Percentiles rank a stretch among this genome's conserved stretches.
These are phyloP conservation scores for Fusarium dimerum DNA, from an alignment of 2,329 filamentous ascomycete genomes.

Conservation along the genomic window DNA sequence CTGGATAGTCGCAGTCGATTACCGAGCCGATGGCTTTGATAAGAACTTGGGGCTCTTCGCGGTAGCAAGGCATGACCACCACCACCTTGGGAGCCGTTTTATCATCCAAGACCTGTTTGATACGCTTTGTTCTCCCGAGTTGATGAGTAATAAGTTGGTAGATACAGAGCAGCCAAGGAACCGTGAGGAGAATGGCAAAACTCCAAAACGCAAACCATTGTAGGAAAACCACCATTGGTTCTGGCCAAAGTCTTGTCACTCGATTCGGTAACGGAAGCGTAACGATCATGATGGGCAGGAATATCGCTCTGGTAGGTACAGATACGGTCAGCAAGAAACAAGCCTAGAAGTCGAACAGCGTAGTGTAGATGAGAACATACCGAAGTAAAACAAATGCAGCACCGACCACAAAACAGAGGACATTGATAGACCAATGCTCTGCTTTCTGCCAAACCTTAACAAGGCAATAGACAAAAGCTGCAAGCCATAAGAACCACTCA, in stretches of 20 bases:
- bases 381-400: constrained; percentile 73
- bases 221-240: constrained; percentile 65
- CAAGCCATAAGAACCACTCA: constrained; percentile 93
- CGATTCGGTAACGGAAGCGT: constrained; percentile 79
- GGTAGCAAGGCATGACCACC: constrained; percentile 96
- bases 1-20: constrained; percentile 90
- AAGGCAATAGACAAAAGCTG: constrained; percentile 91
- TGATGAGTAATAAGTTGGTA: constrained; percentile 89
- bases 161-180: constrained; percentile 92
- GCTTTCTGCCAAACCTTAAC: constrained; percentile 87
- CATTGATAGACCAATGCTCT: constrained; percentile 79
- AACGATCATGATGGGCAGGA: constrained; percentile 91
- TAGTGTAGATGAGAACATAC: constrained; percentile 45
- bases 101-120: constrained; percentile 84
- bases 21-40: constrained; percentile 88
- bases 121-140: constrained; percentile 76
- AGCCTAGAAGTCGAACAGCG: neutral
- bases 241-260: constrained; percentile 73
- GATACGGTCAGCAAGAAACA: neutral
- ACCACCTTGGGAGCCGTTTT: constrained; percentile 88
- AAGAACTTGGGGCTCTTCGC: constrained; percentile 82
- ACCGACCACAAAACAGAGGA: constrained; percentile 76
- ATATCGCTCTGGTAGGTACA: constrained; percentile 63
- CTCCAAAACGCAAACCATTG: constrained; percentile 97
- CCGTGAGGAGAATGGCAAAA: constrained; percentile 79